Evolutionary conservation across 108 stramenopile genomes (phyloP).

Genomic region (Pseudonitzschia multiseries): DNA sequence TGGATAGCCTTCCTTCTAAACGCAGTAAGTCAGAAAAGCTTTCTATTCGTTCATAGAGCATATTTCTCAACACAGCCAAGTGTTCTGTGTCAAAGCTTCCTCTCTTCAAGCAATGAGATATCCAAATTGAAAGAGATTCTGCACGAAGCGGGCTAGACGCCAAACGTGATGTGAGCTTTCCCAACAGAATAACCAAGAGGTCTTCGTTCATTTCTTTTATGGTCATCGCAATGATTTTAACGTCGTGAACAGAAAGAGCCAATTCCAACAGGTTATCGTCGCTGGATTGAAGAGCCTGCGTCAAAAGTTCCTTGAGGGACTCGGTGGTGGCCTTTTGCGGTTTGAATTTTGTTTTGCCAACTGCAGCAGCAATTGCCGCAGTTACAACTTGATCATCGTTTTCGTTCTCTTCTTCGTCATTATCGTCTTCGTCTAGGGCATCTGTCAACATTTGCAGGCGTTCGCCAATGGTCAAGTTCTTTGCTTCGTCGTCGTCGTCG

Average conservation of each 20-base stretch:
- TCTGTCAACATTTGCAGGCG: constrained; percentile 40
- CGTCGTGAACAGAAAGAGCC: constrained; percentile 48
- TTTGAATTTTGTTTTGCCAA: constrained; percentile 24
- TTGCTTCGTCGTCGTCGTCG: constrained; percentile 31
- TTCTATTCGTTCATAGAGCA: constrained; percentile 54
- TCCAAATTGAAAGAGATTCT: constrained; percentile 44
- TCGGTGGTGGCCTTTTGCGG: constrained; percentile 57
- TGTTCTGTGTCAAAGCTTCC: constrained; percentile 34
- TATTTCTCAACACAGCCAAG: constrained; percentile 44
- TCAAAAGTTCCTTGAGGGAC: constrained; percentile 47
- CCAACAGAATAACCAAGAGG: constrained; percentile 33
- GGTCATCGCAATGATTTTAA: constrained; percentile 34
- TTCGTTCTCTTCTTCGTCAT: constrained; percentile 35
- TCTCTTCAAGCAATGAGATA: constrained; percentile 35
- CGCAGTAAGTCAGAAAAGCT: constrained; percentile 55
- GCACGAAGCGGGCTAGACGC: constrained; percentile 51
- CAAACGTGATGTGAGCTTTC: constrained; percentile 47
- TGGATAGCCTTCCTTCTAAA: constrained; percentile 53
- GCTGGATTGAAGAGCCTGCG: constrained; percentile 51
- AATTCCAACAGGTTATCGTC: constrained; percentile 55
- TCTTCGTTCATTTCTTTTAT: constrained; percentile 32
- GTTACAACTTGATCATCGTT: constrained; percentile 18
- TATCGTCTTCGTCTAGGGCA: constrained; percentile 33
- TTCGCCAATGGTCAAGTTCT: constrained; percentile 49
- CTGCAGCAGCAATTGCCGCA: background rate